Base-by-base conservation (phyloP, 768 basidiomycete genomes). In the Tulasnella sp. region DNA sequence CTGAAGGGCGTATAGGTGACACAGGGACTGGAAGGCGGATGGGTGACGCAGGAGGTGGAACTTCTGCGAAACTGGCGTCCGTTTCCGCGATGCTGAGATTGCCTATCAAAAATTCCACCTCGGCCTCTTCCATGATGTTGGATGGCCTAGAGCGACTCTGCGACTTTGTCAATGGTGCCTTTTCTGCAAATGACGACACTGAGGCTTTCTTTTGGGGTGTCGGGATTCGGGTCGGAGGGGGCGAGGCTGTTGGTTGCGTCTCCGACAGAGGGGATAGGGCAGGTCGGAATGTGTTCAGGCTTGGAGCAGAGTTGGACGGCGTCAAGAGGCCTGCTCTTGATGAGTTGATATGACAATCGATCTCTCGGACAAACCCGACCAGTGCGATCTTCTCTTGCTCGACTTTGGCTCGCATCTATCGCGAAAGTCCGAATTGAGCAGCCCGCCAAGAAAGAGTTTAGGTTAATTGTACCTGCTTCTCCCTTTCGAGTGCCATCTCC, bases 381-480 rank as follows among this genome's bases (percentile, higher is more conserved):
- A 95, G 86, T 11, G 92, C 93, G 32, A 90, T 86, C 48, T 93
- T 88, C 84, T 95, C 93, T 67, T 91, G 91, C 82, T 95, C 93
- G 73, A 94, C 84, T 80, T 90, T 90, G 44, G 85, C 82, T 73
- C 92, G 86, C 78, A 85, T 82, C 91, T 92, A 80, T 7, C 29
- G 55, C 7, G 39, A 57, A 35, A 5, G 42, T 42, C n/a, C 37
- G 29, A 57, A 37, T 13, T 15, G 18, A 67, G 73, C 40, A 16
- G 26, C 16, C 32, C 2, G 40, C 70, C 20, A 15, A 51, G 46
- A 75, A n/a, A 16, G 78, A 61, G 16, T 18, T 42, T 57, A 73
- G 78, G 73, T 79, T 55, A 11, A 15, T 81, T 87, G 20, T 72
- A 89, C 88, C 86, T 89, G 90, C 84, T 90, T 91, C 86, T 95